Evolutionary conservation across 176 grass and related monocot genomes (phyloP).

Genomic region (Hyparrhenia diplandra): DNA sequence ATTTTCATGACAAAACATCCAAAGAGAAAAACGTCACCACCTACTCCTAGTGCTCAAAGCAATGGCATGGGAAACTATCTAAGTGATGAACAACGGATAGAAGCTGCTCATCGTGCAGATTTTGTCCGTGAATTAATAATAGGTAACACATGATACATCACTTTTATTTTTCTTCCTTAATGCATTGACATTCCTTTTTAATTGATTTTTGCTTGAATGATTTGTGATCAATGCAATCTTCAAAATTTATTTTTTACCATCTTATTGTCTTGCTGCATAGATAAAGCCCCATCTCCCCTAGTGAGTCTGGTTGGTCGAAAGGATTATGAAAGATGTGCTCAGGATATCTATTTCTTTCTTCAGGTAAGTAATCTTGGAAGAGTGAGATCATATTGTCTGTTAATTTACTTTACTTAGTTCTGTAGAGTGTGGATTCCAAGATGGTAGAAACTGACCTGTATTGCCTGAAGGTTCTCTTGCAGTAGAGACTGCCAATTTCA

Average conservation of each 20-base stretch:
- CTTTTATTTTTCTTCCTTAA: slow-evolving; percentile 1
- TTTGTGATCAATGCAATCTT: neutral
- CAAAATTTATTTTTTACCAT: neutral
- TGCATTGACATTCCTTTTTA: neutral
- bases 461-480: neutral
- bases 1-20: slow-evolving; percentile 97
- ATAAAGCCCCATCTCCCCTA: slow-evolving; percentile 80
- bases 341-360: slow-evolving; percentile 96
- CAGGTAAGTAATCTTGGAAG: slow-evolving; percentile 55
- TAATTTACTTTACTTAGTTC: neutral
- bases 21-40: slow-evolving; percentile 57
- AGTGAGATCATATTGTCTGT: neutral
- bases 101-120: slow-evolving; percentile 73
- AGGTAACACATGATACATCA: slow-evolving; percentile 31
- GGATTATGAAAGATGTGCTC: slow-evolving; percentile 90
- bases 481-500: neutral
- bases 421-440: neutral
- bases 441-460: neutral
- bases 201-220: neutral
- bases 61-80: slow-evolving; percentile 46
- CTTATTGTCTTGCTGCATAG: slow-evolving; percentile 28
- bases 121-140: slow-evolving; percentile 93
- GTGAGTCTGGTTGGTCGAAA: slow-evolving; percentile 90
- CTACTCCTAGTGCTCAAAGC: slow-evolving; percentile 42
- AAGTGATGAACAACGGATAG: slow-evolving; percentile 66